Evolutionary conservation across 306 rosid species (phyloP), one percentile per base, ranked within the genome.

Genomic region (Luffa aegyptiaca): DNA sequence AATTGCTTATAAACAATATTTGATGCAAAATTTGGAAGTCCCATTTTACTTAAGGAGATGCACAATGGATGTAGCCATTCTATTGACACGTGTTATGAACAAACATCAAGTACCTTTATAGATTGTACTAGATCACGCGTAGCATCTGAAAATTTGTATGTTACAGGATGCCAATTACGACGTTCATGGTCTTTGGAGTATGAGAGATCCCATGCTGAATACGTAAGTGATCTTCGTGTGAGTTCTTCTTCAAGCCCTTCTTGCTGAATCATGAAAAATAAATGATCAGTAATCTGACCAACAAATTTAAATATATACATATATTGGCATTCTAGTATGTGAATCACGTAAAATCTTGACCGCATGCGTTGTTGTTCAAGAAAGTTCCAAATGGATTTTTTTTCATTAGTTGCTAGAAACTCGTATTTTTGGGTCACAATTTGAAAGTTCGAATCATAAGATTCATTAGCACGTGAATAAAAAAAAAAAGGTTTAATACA

Each of bases 161-260:
- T 87, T 80, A 93, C 85, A 3, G 99, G 99, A 88, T 96, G 99
- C 99, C 99, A 96, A 48, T 97, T 97, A 13, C 93, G 93, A 17
- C 99, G 97, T 68, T 91, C 90, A 42, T 49, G 90, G 57, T 89
- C 94, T 78, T 70, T 88, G 37, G 96, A 83, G 79, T 85, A 85
- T 82, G 97, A 89, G 77, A 93, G 86, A 89, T 96, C 99, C 99
- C 99, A 96, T 4, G 98, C 79, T 31, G 96, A 83, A 84, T 96
- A 93, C 16, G 97, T 86, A 81, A 93, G 76, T 18, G 99, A 87
- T 83, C 99, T 90, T 64, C 94, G 88, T 55, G 99, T 93, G 74
- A 96, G 69, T 84, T 96, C 96, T 62, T 77, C 89, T 84, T 93
- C 99, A 49, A 90, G 94, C 79, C 87, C 96, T 69, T 90, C 87